phyloP scores from a whole-genome alignment of 75 land plant genomes.

The Pinus albicaulis region DNA sequence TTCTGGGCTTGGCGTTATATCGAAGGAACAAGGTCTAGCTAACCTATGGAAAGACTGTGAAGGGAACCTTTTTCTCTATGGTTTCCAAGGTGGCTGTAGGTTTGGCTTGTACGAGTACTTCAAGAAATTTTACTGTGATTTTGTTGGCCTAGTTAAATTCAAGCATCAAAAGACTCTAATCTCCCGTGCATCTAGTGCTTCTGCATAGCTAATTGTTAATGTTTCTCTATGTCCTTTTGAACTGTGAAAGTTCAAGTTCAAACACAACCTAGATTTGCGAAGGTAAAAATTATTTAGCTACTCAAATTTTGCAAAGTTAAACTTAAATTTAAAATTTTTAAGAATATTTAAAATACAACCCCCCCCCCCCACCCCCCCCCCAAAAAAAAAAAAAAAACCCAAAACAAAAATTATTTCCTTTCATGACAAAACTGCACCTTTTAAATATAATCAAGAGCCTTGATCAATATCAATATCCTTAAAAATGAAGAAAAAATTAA shows the following conservation, averaged over 20 bases:
- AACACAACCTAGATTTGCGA: slow-evolving; percentile 79
- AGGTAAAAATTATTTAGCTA: too few species aligned
- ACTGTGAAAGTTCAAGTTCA: slow-evolving; percentile 89
- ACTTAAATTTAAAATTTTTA: too few species aligned
- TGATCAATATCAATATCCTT: too few species aligned
- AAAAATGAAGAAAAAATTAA: too few species aligned
- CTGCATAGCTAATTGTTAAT: slow-evolving; percentile 86
- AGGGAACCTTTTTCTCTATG: slow-evolving; percentile 82
- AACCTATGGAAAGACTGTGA: slow-evolving; percentile 96
- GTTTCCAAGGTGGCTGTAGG: slow-evolving; percentile 90
- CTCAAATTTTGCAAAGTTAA: too few species aligned
- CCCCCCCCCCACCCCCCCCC: too few species aligned
- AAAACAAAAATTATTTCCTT: too few species aligned
- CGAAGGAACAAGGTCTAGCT: slow-evolving; percentile 72
- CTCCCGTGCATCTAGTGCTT: slow-evolving; percentile 78
- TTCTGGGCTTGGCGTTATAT: slow-evolving; percentile 61
- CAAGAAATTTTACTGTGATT: slow-evolving; percentile 70
- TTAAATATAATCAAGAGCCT: too few species aligned
- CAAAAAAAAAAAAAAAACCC: too few species aligned
- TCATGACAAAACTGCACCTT: too few species aligned
- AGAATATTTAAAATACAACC: too few species aligned
- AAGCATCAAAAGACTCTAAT: slow-evolving; percentile 49
- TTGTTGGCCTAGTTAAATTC: slow-evolving; percentile 22
- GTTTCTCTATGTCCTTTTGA: slow-evolving; percentile 94
- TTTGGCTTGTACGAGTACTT: slow-evolving; percentile 98